phyloP scores from a whole-genome alignment of 768 basidiomycete genomes.

The Lactifluus echinatus region DNA sequence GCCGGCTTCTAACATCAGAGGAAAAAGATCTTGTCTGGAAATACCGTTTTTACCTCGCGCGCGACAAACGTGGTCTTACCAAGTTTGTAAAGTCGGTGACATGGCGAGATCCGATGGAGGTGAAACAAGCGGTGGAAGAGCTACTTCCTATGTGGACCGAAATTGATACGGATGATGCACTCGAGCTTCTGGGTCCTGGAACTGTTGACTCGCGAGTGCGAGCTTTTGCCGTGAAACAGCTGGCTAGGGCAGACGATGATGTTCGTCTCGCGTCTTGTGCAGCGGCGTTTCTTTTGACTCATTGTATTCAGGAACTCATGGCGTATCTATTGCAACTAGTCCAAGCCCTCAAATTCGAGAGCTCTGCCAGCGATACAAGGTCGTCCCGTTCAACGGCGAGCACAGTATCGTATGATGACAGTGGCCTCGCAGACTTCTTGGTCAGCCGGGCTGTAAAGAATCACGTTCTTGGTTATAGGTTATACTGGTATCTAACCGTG shows the following conservation, averaged over 20 bases:
- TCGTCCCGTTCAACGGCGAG: constrained; percentile 64
- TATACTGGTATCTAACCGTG: constrained; percentile 98
- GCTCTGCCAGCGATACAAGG: constrained; percentile 64
- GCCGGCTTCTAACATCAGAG: constrained; percentile 73
- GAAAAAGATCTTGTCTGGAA: constrained; percentile 98
- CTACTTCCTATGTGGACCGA: constrained; percentile 94
- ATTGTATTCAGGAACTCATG: constrained; percentile 65
- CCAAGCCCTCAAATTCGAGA: constrained; percentile 96
- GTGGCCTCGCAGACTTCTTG: constrained; percentile 88
- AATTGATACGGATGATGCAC: constrained; percentile 92
- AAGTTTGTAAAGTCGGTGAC: constrained; percentile 98
- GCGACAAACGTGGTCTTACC: constrained; percentile 89
- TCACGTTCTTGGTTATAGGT: constrained; percentile 75
- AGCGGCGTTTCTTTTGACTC: neutral
- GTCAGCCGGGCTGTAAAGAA: constrained; percentile 80
- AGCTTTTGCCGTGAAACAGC: constrained; percentile 87
- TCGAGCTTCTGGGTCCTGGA: constrained; percentile 86
- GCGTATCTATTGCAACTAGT: constrained; percentile 93
- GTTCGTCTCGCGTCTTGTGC: constrained; percentile 36
- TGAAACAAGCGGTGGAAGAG: constrained; percentile 96
- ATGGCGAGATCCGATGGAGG: constrained; percentile 93
- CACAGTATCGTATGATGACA: constrained; percentile 82
- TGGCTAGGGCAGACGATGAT: constrained; percentile 90
- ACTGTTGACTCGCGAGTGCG: constrained; percentile 88
- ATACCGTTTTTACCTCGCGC: constrained; percentile 93